Conservation (phyloP, 306 rosid genomes). For the Sophora flavescens region DNA sequence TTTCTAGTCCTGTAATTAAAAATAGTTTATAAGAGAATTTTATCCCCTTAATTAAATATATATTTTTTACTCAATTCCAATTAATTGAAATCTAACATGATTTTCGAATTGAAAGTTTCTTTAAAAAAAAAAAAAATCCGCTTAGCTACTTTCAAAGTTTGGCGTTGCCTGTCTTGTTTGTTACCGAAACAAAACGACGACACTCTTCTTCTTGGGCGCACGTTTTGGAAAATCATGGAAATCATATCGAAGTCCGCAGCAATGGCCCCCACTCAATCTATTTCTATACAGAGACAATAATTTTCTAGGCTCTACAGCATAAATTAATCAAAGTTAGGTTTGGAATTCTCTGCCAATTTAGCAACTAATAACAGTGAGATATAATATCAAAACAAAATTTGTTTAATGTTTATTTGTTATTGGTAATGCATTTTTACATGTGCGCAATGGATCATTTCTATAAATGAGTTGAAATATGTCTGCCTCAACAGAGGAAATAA, state of each 20-base stretch:
- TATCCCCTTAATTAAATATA: too few relatives aligned
- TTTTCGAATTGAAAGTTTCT: too few relatives aligned
- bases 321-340: slow-evolving; percentile 43
- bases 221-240: not conserved
- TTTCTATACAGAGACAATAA: not conserved
- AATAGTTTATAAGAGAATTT: too few relatives aligned
- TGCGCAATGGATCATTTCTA: not conserved
- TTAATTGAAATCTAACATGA: too few relatives aligned
- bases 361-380: not conserved
- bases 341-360: slow-evolving; percentile 8
- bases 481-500: slow-evolving; percentile 1
- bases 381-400: too few relatives aligned
- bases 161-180: not conserved
- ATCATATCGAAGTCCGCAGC: not conserved
- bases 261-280: slow-evolving; percentile 48
- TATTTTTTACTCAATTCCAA: too few relatives aligned
- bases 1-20: too few relatives aligned
- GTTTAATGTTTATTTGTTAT: not conserved
- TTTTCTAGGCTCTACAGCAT: not conserved
- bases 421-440: not conserved
- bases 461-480: not conserved
- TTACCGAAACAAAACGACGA: not conserved
- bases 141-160: slow-evolving; percentile 18
- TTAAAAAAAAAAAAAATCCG: too few relatives aligned
- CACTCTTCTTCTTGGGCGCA: not conserved